These are phyloP conservation scores for Fomes fomentarius DNA, from an alignment of 1,284 basidiomycete species.

Conservation along the genomic window DNA sequence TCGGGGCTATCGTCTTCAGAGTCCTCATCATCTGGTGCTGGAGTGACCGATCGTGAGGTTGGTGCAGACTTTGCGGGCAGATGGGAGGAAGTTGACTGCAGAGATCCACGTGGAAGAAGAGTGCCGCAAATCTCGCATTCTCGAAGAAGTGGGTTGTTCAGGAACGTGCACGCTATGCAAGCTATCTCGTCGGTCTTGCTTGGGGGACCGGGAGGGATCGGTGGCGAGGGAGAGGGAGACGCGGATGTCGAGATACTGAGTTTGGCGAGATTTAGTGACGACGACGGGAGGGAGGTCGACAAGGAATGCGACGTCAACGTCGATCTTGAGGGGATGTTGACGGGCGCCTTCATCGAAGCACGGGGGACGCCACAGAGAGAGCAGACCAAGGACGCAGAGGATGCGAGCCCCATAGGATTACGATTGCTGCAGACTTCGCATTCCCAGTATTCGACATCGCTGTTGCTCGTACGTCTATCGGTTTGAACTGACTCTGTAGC, in stretches of 20 bases:
- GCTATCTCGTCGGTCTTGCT: constrained; percentile 42
- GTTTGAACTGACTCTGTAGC: background rate
- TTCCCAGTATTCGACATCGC: constrained; percentile 67
- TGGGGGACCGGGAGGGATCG: constrained; percentile 12
- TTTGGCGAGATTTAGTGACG: constrained; percentile 29
- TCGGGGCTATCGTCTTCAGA: constrained; percentile 31
- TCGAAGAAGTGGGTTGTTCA: constrained; percentile 80
- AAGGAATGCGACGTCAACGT: constrained; percentile 34
- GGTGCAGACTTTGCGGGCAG: constrained; percentile 59
- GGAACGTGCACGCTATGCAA: constrained; percentile 91
- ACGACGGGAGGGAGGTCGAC: constrained; percentile 41
- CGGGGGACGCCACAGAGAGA: constrained; percentile 76
- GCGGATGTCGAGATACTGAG: constrained; percentile 30
- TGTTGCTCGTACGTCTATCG: background rate
- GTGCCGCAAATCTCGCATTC: constrained; percentile 91
- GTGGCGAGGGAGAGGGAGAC: constrained; percentile 25
- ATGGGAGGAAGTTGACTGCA: constrained; percentile 26
- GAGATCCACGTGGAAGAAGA: constrained; percentile 46
- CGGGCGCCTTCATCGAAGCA: constrained; percentile 28
- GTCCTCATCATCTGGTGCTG: constrained; percentile 36
- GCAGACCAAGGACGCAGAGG: constrained; percentile 66
- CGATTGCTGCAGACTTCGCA: constrained; percentile 86
- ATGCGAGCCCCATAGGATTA: constrained; percentile 74
- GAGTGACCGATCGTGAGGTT: constrained; percentile 58
- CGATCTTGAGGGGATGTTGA: constrained; percentile 27